phyloP scores from a whole-genome alignment of 176 grass and related monocot species.

The Aegilops bicornis region DNA sequence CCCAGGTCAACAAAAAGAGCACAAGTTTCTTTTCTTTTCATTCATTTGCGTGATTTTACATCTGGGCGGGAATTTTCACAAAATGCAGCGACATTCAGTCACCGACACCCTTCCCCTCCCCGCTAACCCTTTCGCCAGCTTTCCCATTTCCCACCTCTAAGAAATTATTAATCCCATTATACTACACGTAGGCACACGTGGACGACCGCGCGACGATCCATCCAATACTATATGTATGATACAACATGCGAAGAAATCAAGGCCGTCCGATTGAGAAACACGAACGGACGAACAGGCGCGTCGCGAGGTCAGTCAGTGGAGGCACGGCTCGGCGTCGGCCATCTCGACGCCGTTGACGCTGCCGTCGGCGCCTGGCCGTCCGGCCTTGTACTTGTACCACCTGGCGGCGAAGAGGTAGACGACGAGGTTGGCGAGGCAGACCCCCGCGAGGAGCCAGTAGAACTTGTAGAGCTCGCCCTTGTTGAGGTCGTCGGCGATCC shows the following conservation, averaged over 20 bases:
- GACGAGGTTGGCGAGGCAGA: slow-evolving; percentile 59
- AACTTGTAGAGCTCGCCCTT: slow-evolving; percentile 75
- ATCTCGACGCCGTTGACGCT: slow-evolving; percentile 44
- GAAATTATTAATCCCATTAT: slow-evolving; percentile 49
- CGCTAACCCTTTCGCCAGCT: not conserved
- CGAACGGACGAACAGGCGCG: not conserved
- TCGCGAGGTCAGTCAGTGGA: slow-evolving; percentile 24
- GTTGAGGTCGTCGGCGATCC: slow-evolving; percentile 85
- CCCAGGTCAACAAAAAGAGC: not conserved
- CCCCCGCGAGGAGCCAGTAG: slow-evolving; percentile 81
- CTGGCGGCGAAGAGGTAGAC: slow-evolving; percentile 59
- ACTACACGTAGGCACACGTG: slow-evolving; percentile 16
- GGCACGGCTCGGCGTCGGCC: slow-evolving; percentile 49
- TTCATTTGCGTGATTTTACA: not conserved
- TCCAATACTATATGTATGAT: not conserved
- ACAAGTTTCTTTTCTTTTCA: not conserved
- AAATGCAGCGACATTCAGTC: slow-evolving; percentile 27
- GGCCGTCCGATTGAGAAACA: slow-evolving; percentile 5
- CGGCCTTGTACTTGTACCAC: slow-evolving; percentile 91
- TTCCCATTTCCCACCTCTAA: slow-evolving; percentile 22
- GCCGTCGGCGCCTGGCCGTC: slow-evolving; percentile 21
- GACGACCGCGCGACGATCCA: not conserved
- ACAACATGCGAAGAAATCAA: slow-evolving; percentile 2
- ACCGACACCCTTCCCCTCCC: slow-evolving; percentile 9
- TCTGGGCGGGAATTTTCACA: not conserved